These are phyloP conservation scores for Westerdykella aurantiaca DNA, from an alignment of 2,329 filamentous ascomycete genomes.

Conservation along the genomic window DNA sequence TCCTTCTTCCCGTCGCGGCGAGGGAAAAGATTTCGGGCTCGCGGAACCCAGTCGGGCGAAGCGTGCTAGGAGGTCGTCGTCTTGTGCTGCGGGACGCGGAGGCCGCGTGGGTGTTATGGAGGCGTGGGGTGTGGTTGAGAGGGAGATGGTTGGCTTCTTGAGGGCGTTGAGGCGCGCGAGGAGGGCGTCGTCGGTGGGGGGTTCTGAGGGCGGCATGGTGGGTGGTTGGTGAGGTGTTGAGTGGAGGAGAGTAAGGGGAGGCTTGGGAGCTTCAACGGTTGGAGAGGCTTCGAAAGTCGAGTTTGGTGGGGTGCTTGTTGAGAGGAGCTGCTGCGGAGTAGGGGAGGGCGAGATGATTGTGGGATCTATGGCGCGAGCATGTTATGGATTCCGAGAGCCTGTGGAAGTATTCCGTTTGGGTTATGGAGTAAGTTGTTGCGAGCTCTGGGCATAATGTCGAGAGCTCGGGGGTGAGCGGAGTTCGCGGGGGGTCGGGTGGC, in stretches of 20 bases:
- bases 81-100: conserved; percentile 6
- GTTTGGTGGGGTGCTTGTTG: not conserved
- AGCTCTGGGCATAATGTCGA: not conserved
- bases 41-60: conserved; percentile 32
- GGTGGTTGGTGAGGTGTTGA: not conserved
- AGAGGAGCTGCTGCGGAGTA: too few species aligned
- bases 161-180: conserved; percentile 47
- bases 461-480: conserved; percentile 15
- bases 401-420: too few species aligned
- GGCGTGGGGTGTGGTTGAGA: conserved; percentile 21
- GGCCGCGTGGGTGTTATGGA: conserved; percentile 11
- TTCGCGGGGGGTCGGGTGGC: conserved; percentile 2
- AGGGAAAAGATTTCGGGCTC: conserved; percentile 23
- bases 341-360: too few species aligned
- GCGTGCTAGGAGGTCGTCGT: conserved; percentile 33
- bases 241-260: not conserved
- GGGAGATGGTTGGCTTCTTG: conserved; percentile 39
- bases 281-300: not conserved
- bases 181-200: conserved; percentile 36
- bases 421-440: not conserved
- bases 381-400: too few species aligned
- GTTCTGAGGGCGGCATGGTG: conserved; percentile 13
- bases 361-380: too few species aligned
- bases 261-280: not conserved
- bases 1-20: conserved; percentile 13